phyloP scores from a whole-genome alignment of 1,284 basidiomycete species.

The Rhizoctonia solani region DNA sequence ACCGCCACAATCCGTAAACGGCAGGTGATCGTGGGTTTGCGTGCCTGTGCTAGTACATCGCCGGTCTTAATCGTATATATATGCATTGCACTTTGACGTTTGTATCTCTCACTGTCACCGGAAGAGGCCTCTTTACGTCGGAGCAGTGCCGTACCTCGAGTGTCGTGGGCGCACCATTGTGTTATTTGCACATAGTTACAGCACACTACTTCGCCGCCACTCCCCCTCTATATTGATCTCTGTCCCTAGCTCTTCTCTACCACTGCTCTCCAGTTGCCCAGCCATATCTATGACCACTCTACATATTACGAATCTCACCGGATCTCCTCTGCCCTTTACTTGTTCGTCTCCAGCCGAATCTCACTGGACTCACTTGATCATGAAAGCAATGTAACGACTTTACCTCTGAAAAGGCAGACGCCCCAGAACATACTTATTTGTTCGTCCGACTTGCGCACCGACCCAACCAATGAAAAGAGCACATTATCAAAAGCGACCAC shows the following conservation, averaged over 20 bases:
- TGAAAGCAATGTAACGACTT: background rate
- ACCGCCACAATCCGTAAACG: slow-evolving; percentile 1
- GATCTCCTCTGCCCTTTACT: background rate
- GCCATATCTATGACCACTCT: slow-evolving; percentile 8
- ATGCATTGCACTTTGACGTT: background rate
- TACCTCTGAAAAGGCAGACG: background rate
- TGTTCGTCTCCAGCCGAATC: background rate
- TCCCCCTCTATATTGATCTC: too few relatives aligned
- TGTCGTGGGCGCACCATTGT: too few relatives aligned
- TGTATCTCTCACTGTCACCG: too few relatives aligned
- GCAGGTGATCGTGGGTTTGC: background rate
- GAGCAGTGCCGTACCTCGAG: too few relatives aligned
- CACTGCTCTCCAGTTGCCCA: background rate
- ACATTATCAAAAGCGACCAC: background rate
- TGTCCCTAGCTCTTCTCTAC: too few relatives aligned
- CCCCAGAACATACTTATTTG: background rate
- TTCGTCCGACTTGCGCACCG: background rate
- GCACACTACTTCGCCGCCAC: too few relatives aligned
- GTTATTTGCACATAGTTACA: too few relatives aligned
- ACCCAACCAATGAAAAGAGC: background rate
- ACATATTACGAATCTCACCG: slow-evolving; percentile 17
- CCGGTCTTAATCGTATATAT: background rate
- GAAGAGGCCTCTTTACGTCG: too few relatives aligned
- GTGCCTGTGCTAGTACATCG: slow-evolving; percentile 12
- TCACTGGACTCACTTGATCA: background rate